Evolutionary conservation across 140 eudicot species (phyloP).

Genomic region (Flaveria floridana): DNA sequence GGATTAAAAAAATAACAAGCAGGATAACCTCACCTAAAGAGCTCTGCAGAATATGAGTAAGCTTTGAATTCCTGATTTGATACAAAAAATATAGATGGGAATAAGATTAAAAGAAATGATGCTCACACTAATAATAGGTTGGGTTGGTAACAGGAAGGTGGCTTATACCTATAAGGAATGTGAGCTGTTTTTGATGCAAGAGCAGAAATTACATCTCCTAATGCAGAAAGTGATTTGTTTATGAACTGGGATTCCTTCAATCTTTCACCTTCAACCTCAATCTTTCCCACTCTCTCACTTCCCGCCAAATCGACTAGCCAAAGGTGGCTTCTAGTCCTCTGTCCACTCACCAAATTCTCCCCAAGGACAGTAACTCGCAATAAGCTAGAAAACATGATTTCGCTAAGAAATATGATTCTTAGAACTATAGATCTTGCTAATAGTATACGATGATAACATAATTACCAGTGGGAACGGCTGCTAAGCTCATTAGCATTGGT

Average conservation of each 20-base stretch:
- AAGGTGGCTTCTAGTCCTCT: constrained; percentile 81
- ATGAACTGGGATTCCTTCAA: constrained; percentile 92
- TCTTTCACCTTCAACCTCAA: constrained; percentile 94
- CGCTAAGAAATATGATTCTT: not conserved
- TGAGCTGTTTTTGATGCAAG: constrained; percentile 91
- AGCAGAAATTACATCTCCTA: constrained; percentile 95
- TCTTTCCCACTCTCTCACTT: constrained; percentile 89
- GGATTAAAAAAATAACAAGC: constrained; percentile 11
- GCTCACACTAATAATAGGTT: not conserved
- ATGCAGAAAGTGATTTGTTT: constrained; percentile 86
- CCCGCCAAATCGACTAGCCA: constrained; percentile 99
- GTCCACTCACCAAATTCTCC: constrained; percentile 71
- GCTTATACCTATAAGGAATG: constrained; percentile 75
- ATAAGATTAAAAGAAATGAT: constrained; percentile 5
- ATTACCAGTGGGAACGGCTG: constrained; percentile 97
- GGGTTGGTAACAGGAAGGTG: constrained; percentile 9
- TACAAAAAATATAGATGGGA: constrained; percentile 13
- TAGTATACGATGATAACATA: not conserved
- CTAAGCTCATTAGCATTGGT: constrained; percentile 96
- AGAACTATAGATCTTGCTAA: not conserved
- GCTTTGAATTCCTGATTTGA: constrained; percentile 85
- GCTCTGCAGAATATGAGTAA: constrained; percentile 94
- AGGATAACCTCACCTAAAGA: constrained; percentile 62
- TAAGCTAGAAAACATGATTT: constrained; percentile 51
- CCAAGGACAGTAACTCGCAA: constrained; percentile 78